Conservation (phyloP, 2,329 filamentous ascomycete species). For the Tolypocladium guangdongense region DNA sequence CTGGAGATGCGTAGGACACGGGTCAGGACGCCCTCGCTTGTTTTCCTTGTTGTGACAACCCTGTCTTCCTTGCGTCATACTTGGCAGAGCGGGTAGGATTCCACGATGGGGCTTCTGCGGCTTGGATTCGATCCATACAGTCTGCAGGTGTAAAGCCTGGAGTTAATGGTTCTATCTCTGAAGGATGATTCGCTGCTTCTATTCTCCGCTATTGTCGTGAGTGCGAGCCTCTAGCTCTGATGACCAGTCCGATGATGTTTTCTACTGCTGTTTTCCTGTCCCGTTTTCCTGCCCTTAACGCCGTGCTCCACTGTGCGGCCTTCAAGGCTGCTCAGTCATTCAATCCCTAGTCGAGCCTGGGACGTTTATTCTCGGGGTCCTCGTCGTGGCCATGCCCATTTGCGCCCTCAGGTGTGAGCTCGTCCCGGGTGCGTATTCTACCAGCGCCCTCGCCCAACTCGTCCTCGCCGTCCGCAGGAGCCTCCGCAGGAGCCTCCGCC, state of each 20-base stretch:
- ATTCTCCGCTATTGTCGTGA: neutral
- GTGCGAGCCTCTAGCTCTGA: neutral
- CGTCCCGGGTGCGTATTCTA: conserved; percentile 37
- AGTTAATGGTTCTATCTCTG: neutral
- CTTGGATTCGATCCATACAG: neutral
- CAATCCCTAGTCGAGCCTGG: conserved; percentile 28
- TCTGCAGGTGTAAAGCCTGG: neutral
- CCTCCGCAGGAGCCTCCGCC: conserved; percentile 23
- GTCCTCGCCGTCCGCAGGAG: conserved; percentile 11
- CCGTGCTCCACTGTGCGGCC: conserved; percentile 6
- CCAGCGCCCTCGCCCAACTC: conserved; percentile 56
- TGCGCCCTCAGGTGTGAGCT: conserved; percentile 36
- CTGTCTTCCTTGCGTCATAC: neutral
- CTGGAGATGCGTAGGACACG: neutral
- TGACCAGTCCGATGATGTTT: neutral
- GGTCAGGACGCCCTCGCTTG: neutral
- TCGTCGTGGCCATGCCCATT: conserved; percentile 29
- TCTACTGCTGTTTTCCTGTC: neutral
- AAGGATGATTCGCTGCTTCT: neutral
- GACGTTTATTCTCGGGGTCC: conserved; percentile 35
- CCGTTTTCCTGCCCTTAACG: conserved; percentile 8
- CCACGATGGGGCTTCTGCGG: neutral
- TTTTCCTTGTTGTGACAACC: neutral
- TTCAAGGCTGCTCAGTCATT: neutral
- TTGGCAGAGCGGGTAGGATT: neutral